Evolutionary conservation across 768 basidiomycete genomes (phyloP), one percentile per base, ranked within the genome.

Genomic region (Phallus indusiatus): DNA sequence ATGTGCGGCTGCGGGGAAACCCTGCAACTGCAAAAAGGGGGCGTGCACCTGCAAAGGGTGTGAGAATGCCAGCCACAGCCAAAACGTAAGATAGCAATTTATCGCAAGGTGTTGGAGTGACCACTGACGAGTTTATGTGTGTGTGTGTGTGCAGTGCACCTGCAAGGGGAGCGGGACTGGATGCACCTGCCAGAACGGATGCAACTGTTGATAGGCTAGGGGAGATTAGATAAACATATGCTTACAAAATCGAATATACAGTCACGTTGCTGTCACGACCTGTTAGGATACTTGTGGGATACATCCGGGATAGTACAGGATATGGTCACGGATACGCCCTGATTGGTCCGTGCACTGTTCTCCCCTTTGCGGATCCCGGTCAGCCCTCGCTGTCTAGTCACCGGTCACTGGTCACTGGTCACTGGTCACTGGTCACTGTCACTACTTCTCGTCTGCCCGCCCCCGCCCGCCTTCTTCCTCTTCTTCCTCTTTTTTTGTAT

Each of bases 401-500:
- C 17, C 7, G 12, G n/a, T n/a, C 3, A 18, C 51, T 17, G n/a
- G 24, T 53, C 2, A 18, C 51, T 53, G 20, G 47, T 28, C 2
- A 17, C 46, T 33, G 17, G 47, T 28, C 21, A 21, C 47, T 20
- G 47, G 1, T 48, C 8, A 48, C 8, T 49, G 48, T 69, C 83
- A 59, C 82, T 83, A 18, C 56, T 75, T 47, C 57, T 77, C 21
- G 77, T 80, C 36, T 75, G 78, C 60, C 57, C 73, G 24, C 67
- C 84, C 21, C 81, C 87, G 53, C 66, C 86, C 64, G 65, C 68
- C 1, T 79, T 84, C 3, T 91, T 87, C 70, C 49, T 90, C n/a
- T 80, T 93, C 55, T 78, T 86, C 56, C 77, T 93, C 34, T 78
- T 93, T 58, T 83, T 90, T 56, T 85, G n/a, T n/a, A n/a, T n/a